phyloP scores from a whole-genome alignment of 441 rosid genomes.

The Brassica hybrid region DNA sequence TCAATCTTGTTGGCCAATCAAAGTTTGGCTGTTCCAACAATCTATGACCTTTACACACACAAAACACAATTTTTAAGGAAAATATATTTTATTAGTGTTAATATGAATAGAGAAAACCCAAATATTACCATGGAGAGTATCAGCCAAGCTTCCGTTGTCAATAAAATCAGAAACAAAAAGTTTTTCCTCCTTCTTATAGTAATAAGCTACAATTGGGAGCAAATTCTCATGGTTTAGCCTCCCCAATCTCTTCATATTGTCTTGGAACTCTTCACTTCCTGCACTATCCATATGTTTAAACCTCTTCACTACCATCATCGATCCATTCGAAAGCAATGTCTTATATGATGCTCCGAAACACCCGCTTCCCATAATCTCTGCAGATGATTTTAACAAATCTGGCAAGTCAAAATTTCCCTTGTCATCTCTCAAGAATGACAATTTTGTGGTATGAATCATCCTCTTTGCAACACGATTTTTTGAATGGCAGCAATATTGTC shows the following conservation, averaged over 20 bases:
- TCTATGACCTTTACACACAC: slow-evolving; percentile 39
- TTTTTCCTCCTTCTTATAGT: slow-evolving; percentile 65
- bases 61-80: background rate
- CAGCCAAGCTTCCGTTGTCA: slow-evolving; percentile 61
- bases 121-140: slow-evolving; percentile 58
- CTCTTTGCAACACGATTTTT: slow-evolving; percentile 37
- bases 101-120: background rate
- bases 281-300: slow-evolving; percentile 57
- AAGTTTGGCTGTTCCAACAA: slow-evolving; percentile 47
- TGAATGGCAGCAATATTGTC: slow-evolving; percentile 24
- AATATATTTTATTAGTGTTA: background rate
- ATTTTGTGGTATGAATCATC: slow-evolving; percentile 40
- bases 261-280: slow-evolving; percentile 59
- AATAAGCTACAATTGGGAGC: slow-evolving; percentile 64
- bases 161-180: slow-evolving; percentile 55
- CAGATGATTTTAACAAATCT: slow-evolving; percentile 60
- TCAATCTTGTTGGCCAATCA: slow-evolving; percentile 60
- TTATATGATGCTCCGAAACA: slow-evolving; percentile 63
- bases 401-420: slow-evolving; percentile 55
- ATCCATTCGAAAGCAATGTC: slow-evolving; percentile 44
- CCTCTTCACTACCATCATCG: slow-evolving; percentile 60
- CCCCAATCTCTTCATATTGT: slow-evolving; percentile 63
- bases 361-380: slow-evolving; percentile 66
- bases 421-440: slow-evolving; percentile 53
- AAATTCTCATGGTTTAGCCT: slow-evolving; percentile 53